A percentile compares a stretch with the other conserved stretches of the same genome.
phyloP scores from a whole-genome alignment of 106 monocot species.

The Gastrodia elata region DNA sequence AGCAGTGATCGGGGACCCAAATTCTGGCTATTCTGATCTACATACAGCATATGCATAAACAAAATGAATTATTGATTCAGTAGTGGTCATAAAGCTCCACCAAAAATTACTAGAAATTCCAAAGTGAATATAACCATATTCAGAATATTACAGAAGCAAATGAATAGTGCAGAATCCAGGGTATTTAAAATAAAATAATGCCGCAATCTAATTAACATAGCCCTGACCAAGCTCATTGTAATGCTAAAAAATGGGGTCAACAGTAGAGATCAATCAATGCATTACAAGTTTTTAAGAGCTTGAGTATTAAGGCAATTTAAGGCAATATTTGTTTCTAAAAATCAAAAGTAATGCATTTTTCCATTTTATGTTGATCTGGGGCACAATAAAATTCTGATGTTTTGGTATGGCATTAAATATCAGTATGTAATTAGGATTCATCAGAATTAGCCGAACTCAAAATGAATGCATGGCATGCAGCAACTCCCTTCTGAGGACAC shows the following conservation, averaged over 20 bases:
- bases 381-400: no score
- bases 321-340: no score
- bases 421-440: no score
- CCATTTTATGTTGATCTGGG: no score
- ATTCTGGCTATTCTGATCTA: constrained; percentile 74
- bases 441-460: no score
- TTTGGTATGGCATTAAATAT: no score
- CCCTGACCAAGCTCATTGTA: not conserved
- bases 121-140: not conserved
- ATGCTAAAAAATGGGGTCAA: not conserved
- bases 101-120: not conserved
- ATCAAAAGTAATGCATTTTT: no score
- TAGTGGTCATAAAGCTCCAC: not conserved
- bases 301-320: not conserved
- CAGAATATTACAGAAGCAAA: not conserved
- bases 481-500: no score
- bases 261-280: not conserved
- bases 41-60: constrained; percentile 3
- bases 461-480: no score
- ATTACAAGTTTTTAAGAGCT: not conserved
- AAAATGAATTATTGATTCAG: not conserved
- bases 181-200: not conserved
- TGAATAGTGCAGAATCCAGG: not conserved
- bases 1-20: constrained; percentile 38
- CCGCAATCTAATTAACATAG: not conserved